Evolutionary conservation across 1,284 basidiomycete species (phyloP), one percentile per base, ranked within the genome.

Genomic region (Ceratobasidium sp.): DNA sequence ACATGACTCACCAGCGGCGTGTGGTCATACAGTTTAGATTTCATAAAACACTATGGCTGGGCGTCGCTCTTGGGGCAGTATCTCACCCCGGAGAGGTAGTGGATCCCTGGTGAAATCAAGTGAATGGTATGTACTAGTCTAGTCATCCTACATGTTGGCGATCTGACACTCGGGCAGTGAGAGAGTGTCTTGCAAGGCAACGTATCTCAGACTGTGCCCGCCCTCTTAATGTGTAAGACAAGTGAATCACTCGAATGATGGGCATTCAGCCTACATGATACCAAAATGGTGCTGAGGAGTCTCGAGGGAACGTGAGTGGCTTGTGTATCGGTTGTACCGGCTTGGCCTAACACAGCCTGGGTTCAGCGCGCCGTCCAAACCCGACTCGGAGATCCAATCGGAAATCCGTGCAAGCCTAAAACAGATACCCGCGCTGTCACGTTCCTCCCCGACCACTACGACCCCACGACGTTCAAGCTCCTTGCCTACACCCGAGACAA

Each of bases 381-480:
- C 89, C 1, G 95, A 98, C 76, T 86, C 94, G 35, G 94, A 98
- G 77, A 96, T 99, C 35, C 94, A 97, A 79, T 92, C 91, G 32
- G 96, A 99, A 84, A 99, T 99, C 74, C 89, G 96, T 25, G 94
- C 94, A 57, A 98, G 99, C 77, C 87, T 99, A 78, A 97, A 98
- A 81, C 97, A 99, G 79, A 99, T 99, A 77, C 95, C 97, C 29
- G 68, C 17, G 70, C 72, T 20, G 72, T 72, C 38, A 71, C 72
- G 2, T 73, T 72, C 60, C 62, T 73, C 2, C 72, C 72, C 6
- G 72, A 69, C 34, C 68, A 72, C 45, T 56, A 68, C 55, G 72
- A 73, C 38, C 71, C 69, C 10, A 72, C 69, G 13, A 71, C 70
- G 8, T 73, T 87, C 76, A 84, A 84, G 45, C 82, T 87, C 68